phyloP scores from a whole-genome alignment of 2,329 filamentous ascomycete species.

The Celoporthe dispersa region DNA sequence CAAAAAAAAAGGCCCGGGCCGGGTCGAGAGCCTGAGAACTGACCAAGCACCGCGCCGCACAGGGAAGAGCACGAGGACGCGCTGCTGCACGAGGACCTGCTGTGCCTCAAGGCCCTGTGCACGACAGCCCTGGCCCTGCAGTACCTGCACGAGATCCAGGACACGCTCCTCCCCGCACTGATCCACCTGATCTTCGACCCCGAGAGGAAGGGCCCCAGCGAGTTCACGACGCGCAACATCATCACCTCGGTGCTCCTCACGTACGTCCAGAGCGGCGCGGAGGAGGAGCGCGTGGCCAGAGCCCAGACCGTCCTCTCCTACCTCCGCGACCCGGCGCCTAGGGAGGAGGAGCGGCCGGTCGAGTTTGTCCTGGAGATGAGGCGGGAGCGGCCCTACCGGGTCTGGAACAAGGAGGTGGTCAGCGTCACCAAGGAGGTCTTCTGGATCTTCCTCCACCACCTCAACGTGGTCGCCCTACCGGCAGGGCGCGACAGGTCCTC shows the following conservation, averaged over 20 bases:
- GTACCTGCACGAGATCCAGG: conserved; percentile 79
- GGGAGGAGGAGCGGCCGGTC: conserved; percentile 76
- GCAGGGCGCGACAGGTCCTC: conserved; percentile 42
- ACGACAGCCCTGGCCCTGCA: conserved; percentile 87
- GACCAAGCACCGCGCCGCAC: conserved; percentile 35
- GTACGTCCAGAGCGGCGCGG: conserved; percentile 73
- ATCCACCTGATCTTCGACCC: conserved; percentile 92
- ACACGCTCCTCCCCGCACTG: conserved; percentile 82
- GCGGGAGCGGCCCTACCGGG: conserved; percentile 81
- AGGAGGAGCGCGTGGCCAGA: conserved; percentile 66
- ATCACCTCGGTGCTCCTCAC: conserved; percentile 89
- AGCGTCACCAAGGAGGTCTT: conserved; percentile 98
- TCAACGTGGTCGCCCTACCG: conserved; percentile 80
- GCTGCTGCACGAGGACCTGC: conserved; percentile 85
- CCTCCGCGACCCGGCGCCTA: conserved; percentile 77
- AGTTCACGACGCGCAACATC: conserved; percentile 91
- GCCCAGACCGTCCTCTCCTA: conserved; percentile 77
- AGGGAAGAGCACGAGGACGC: conserved; percentile 96
- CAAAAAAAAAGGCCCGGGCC: not conserved
- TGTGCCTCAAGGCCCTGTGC: conserved; percentile 92
- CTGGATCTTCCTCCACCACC: conserved; percentile 96
- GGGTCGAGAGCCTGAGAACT: no score
- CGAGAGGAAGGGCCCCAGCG: conserved; percentile 96
- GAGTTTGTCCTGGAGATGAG: conserved; percentile 91
- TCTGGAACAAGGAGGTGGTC: conserved; percentile 91